Percentiles rank a stretch among this genome's conserved stretches.
Evolutionary conservation across 176 grass and related monocot genomes (phyloP).

Genomic region (Zea luxurians): DNA sequence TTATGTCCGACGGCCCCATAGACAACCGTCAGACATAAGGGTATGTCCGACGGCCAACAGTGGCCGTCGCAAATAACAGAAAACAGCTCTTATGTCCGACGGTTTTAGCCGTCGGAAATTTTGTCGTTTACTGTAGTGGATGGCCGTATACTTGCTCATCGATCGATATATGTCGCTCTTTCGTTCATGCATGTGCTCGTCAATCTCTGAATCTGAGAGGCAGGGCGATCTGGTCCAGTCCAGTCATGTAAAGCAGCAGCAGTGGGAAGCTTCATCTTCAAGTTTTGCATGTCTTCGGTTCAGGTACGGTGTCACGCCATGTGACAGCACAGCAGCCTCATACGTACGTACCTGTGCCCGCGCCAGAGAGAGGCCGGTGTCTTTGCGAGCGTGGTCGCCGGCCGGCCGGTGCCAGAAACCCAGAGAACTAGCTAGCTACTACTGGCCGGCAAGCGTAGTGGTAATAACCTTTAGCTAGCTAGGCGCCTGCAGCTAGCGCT

Average conservation of each 20-base stretch:
- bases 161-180: neutral
- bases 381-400: slow-evolving; percentile 49
- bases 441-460: slow-evolving; percentile 4
- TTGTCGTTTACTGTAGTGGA: too few relatives aligned
- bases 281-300: slow-evolving; percentile 38
- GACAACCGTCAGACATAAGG: too few relatives aligned
- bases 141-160: neutral
- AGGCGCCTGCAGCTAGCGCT: neutral
- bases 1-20: slow-evolving; percentile 14
- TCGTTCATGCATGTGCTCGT: slow-evolving; percentile 22
- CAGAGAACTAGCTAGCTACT: neutral
- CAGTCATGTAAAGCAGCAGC: slow-evolving; percentile 8
- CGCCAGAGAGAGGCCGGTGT: neutral
- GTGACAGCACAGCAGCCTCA: slow-evolving; percentile 36
- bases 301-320: slow-evolving; percentile 10
- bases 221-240: slow-evolving; percentile 26
- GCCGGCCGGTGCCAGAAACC: slow-evolving; percentile 22
- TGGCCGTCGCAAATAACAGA: too few relatives aligned
- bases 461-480: slow-evolving; percentile 4
- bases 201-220: slow-evolving; percentile 37
- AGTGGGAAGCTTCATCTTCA: slow-evolving; percentile 49
- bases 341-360: neutral
- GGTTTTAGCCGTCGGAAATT: too few relatives aligned
- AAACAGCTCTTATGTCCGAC: too few relatives aligned
- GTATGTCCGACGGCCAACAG: too few relatives aligned